Conservation (phyloP, 306 rosid species). For the Medicago truncatula region MtrunA17r5.0-ANR NC_053049.1:16842001-16842500, state of each 20-base stretch:
- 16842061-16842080: neutral
- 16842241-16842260: neutral
- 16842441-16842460: neutral
- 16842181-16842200: neutral
- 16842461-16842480: slow-evolving; percentile 5
- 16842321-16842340: neutral
- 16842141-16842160: no score
- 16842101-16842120: neutral
- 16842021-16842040: neutral
- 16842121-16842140: neutral
- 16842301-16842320: neutral
- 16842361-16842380: neutral
- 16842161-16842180: neutral
- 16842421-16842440: neutral
- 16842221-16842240: neutral
- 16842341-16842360: neutral
- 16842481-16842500: slow-evolving; percentile 19
- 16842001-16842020: no score
- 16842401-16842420: neutral
- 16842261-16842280: neutral
- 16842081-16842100: neutral
- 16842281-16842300: neutral
- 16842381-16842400: neutral
- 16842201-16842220: neutral
- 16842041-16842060: neutral